Base-by-base conservation (phyloP, 352 stramenopile species). In the Phytophthora citricola region DNA sequence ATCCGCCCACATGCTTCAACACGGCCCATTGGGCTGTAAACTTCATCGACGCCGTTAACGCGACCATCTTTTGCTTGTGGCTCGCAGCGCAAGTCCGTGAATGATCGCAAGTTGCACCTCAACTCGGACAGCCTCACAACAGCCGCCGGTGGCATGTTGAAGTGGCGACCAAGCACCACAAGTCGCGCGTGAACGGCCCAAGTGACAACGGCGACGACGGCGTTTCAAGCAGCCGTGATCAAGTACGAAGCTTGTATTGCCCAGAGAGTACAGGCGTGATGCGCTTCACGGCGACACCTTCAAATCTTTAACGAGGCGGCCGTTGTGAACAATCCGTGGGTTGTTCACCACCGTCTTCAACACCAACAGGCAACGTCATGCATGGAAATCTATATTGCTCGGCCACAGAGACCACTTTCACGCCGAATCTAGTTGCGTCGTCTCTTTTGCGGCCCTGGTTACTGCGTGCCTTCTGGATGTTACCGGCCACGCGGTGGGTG, bases 401-500 rank as follows among this genome's bases (percentile, higher is more conserved):
- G 3, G 39, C 54, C n/a, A 6, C 47, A 29, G 6, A 36, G 34
- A 12, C 45, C 34, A 57, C n/a, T 56, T 54, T 57, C 47, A 47
- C n/a, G 38, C 29, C 52, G 4, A 20, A 20, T 45, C 63, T 76
- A 76, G 58, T 73, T 61, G 26, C 41, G 66, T 60, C 69, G 65
- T 63, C 64, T 63, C 57, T 76, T 84, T 88, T 91, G 24, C 77
- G 66, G 45, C 64, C 70, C 14, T 71, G 62, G 26, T 73, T 77
- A n/a, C 68, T 78, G 12, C 75, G 75, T 17, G 78, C 58, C 7
- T 66, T 65, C 58, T 95, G 85, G 50, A 95, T 84, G 68, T 96
- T 89, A 14, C 69, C 47, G 43, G 89, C 92, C 32, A 95, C 88
- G 47, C 89, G 84, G 66, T 91, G 89, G 12, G 89, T 95, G 78